phyloP scores from a whole-genome alignment of 1,139 yeast species.

The Blastobotrys buckinghamii region DNA sequence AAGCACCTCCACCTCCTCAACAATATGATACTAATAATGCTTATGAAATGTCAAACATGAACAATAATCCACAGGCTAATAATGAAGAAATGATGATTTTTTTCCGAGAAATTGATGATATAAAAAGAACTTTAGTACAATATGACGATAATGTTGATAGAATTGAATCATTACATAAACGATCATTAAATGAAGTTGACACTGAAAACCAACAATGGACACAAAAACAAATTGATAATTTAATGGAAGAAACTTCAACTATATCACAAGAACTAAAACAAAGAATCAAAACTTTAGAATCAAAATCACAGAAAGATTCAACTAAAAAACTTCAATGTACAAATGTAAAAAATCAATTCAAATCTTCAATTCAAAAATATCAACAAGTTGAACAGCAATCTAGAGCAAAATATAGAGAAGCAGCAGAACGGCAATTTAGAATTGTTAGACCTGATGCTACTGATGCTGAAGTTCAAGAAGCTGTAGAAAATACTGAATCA shows the following conservation, averaged over 20 bases:
- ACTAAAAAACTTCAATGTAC: slow-evolving; percentile 90
- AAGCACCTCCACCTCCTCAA: slow-evolving; percentile 16
- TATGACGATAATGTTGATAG: slow-evolving; percentile 73
- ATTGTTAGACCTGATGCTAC: slow-evolving; percentile 93
- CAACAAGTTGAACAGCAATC: slow-evolving; percentile 82
- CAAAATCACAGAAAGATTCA: slow-evolving; percentile 59
- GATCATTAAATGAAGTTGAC: slow-evolving; percentile 77
- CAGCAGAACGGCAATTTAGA: slow-evolving; percentile 88
- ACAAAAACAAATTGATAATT: slow-evolving; percentile 70
- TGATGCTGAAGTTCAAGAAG: slow-evolving; percentile 74
- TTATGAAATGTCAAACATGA: slow-evolving; percentile 19
- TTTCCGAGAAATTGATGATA: slow-evolving; percentile 77
- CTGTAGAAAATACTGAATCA: slow-evolving; percentile 77
- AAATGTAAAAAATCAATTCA: slow-evolving; percentile 77
- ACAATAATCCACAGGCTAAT: background rate
- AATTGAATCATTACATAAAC: slow-evolving; percentile 75
- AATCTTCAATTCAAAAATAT: slow-evolving; percentile 80
- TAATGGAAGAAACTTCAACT: slow-evolving; percentile 72
- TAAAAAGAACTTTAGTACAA: slow-evolving; percentile 74
- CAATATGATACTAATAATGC: slow-evolving; percentile 5
- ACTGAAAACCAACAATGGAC: slow-evolving; percentile 64
- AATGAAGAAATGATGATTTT: slow-evolving; percentile 62
- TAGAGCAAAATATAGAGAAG: slow-evolving; percentile 76
- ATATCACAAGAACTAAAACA: slow-evolving; percentile 69
- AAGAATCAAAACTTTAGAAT: slow-evolving; percentile 72